Conservation (phyloP, 805 yeast species). For the Candida methanosorbosa region DNA sequence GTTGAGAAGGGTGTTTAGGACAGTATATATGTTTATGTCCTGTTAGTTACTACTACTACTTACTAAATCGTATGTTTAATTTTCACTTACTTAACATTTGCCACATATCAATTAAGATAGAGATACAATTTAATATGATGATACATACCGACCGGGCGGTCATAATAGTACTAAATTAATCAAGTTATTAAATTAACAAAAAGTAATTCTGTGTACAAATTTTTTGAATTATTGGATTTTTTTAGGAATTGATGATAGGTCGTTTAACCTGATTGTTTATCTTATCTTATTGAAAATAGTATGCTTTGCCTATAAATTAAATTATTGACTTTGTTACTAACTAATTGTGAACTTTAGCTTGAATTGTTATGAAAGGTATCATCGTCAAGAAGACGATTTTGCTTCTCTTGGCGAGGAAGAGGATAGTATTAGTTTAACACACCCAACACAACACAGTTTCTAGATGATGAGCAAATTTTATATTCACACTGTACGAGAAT, state of each 20-base stretch:
- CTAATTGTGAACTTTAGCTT: too few species aligned
- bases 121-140: conserved; percentile 17
- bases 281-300: background rate
- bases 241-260: conserved; percentile 43
- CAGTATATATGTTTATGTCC: too few species aligned
- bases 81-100: conserved; percentile 16
- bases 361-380: too few species aligned
- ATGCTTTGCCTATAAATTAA: background rate
- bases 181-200: conserved; percentile 33
- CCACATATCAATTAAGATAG: conserved; percentile 1
- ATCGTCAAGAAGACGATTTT: too few species aligned
- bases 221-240: conserved; percentile 31
- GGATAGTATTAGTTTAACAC: too few species aligned
- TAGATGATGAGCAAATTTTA: conserved; percentile 19
- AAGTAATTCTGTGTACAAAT: conserved; percentile 46
- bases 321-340: too few species aligned
- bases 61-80: conserved; percentile 18
- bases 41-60: too few species aligned
- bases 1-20: too few species aligned
- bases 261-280: conserved; percentile 10
- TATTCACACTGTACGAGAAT: conserved; percentile 54
- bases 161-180: conserved; percentile 24
- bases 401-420: too few species aligned
- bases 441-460: too few species aligned
- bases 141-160: conserved; percentile 42